Percentiles rank a stretch among this genome's conserved stretches.
These are phyloP conservation scores for Malus asiatica DNA, from an alignment of 306 rosid genomes.

Conservation along the genomic window DNA sequence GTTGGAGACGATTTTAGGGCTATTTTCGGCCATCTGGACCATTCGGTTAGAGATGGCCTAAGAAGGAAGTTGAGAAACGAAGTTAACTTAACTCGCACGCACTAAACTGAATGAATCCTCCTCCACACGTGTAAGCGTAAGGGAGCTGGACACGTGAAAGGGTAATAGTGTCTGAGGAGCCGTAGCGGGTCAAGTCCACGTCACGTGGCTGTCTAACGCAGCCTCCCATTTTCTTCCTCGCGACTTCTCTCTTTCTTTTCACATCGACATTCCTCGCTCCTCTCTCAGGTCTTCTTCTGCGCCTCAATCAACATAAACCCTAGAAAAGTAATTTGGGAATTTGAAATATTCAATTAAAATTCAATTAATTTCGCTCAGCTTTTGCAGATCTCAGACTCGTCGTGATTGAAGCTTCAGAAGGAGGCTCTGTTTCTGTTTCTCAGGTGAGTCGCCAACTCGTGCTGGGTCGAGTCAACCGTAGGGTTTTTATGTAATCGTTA, in stretches of 20 bases:
- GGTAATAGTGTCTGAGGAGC: background rate
- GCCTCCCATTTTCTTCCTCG: background rate
- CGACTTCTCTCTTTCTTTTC: background rate
- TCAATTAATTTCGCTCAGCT: background rate
- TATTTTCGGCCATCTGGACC: no score
- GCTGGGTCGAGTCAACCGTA: slow-evolving; percentile 26
- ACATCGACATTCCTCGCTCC: background rate
- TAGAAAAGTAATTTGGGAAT: background rate
- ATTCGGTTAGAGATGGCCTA: no score
- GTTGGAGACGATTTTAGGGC: no score
- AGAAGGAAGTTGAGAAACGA: background rate
- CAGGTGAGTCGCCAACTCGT: slow-evolving; percentile 30
- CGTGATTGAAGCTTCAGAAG: slow-evolving; percentile 2
- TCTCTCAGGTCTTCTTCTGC: background rate
- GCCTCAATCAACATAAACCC: slow-evolving; percentile 26
- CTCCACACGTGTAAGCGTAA: background rate
- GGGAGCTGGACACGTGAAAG: slow-evolving; percentile 22
- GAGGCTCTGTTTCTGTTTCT: background rate
- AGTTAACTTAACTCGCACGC: background rate
- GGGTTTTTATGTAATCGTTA: slow-evolving; percentile 14
- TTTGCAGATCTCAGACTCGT: slow-evolving; percentile 25
- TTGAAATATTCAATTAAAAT: background rate
- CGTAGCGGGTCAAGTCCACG: slow-evolving; percentile 18
- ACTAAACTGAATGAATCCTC: background rate
- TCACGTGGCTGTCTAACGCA: slow-evolving; percentile 32